Base-by-base conservation (phyloP, 257 asterid species). In the Ilex asprella region DNA sequence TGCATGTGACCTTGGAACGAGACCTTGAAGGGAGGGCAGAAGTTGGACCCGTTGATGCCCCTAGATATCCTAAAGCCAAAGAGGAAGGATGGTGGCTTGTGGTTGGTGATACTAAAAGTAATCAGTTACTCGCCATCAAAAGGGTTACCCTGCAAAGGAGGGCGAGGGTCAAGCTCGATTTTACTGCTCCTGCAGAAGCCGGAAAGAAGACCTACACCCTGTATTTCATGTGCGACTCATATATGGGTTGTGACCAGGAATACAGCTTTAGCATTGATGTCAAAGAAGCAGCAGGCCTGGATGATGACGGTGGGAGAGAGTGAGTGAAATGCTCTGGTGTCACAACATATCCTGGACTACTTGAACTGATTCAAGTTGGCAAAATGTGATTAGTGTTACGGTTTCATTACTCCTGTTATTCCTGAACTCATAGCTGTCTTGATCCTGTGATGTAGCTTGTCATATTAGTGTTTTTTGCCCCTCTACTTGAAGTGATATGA, bases 61-160 rank as follows among this genome's bases (percentile, higher is more conserved):
- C 82, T 35, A 81, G 84, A 49, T 81, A 73, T 66, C 87, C 87
- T 27, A 81, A 78, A 55, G 39, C 80, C 4, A 81, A 81, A 67
- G 87, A 81, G 46, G 87, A 78, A 64, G 87, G 87, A 50, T 81
- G 87, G 87, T 81, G 87, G 87, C 70, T 82, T 53, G 87, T 82
- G 16, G 87, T 78, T 30, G 87, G 87, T 60, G 87, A 82, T 65
- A 73, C 82, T 15, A 76, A 73, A 56, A 78, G 84, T 1, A 82
- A 78, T 67, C 87, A 82, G 70, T 58, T 82, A 74, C 79, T 78
- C 53, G 87, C 87, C 41, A 82, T 78, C 50, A 82, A 81, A 60
- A 78, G 87, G 67, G 84, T 78, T 16, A 59, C 84, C 54, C 81
- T 82, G 21, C 87, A 82, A 76, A 73, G 77, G 73, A 82, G 60